Percentiles rank a stretch among this genome's conserved stretches.
Evolutionary conservation across 1,139 yeast genomes (phyloP).

Genomic region (Lodderomyces pseudojiufengensis): DNA sequence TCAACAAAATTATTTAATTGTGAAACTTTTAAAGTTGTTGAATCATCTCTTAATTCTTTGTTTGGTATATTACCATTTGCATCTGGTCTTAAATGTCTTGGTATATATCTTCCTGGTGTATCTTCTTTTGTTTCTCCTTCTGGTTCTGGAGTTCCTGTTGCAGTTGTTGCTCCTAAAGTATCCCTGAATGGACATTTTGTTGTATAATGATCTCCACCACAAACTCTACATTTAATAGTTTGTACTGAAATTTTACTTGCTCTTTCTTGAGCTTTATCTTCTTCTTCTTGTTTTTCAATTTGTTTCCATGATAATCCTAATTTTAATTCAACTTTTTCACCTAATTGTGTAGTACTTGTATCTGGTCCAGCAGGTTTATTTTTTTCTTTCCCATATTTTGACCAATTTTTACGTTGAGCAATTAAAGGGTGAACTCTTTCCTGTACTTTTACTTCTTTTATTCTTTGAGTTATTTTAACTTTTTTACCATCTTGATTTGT

Average conservation of each 20-base stretch:
- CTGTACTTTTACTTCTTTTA: slow-evolving; percentile 70
- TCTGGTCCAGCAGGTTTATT: slow-evolving; percentile 83
- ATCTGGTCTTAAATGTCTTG: slow-evolving; percentile 70
- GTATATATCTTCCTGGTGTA: slow-evolving; percentile 55
- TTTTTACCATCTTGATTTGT: slow-evolving; percentile 78
- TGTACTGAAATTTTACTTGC: slow-evolving; percentile 47
- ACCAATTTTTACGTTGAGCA: slow-evolving; percentile 71
- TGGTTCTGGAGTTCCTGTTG: slow-evolving; percentile 29
- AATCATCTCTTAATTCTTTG: slow-evolving; percentile 68
- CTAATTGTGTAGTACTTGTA: slow-evolving; percentile 81
- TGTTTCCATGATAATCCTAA: slow-evolving; percentile 75
- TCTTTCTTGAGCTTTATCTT: slow-evolving; percentile 52
- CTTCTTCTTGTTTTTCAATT: slow-evolving; percentile 53
- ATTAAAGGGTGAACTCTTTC: slow-evolving; percentile 79
- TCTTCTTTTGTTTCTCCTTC: slow-evolving; percentile 24
- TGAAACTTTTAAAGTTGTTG: slow-evolving; percentile 84
- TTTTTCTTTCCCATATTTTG: slow-evolving; percentile 79
- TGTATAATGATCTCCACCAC: slow-evolving; percentile 94
- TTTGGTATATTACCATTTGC: slow-evolving; percentile 52
- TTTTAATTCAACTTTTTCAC: slow-evolving; percentile 72
- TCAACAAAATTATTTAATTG: slow-evolving; percentile 85
- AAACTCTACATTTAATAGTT: slow-evolving; percentile 74
- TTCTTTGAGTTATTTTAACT: slow-evolving; percentile 81
- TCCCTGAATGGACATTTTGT: slow-evolving; percentile 95
- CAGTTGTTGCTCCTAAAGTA: slow-evolving; percentile 57